phyloP scores from a whole-genome alignment of 345 rosid species.

The Populus nigra region DNA sequence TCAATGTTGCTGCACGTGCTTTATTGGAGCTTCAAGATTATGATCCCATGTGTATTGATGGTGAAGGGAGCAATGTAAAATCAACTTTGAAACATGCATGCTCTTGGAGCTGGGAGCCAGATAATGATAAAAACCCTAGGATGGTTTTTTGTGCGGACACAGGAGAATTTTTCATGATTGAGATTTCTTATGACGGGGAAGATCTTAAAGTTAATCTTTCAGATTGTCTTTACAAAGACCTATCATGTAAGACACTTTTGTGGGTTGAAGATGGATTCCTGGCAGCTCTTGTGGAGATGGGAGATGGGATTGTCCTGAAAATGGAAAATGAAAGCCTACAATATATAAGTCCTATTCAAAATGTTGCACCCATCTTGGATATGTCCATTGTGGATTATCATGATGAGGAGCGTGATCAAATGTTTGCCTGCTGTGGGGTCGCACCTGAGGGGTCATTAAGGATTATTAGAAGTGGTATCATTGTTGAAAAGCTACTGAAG shows the following conservation, averaged over 20 bases:
- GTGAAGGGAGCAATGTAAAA: slow-evolving; percentile 49
- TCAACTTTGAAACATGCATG: slow-evolving; percentile 56
- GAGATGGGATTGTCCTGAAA: slow-evolving; percentile 83
- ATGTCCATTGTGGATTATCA: slow-evolving; percentile 80
- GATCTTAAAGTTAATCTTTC: slow-evolving; percentile 57
- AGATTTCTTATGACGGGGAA: slow-evolving; percentile 48
- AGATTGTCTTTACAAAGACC: slow-evolving; percentile 77
- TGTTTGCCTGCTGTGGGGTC: slow-evolving; percentile 93
- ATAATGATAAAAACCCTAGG: slow-evolving; percentile 52
- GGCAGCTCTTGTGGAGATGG: slow-evolving; percentile 86
- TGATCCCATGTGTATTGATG: slow-evolving; percentile 97
- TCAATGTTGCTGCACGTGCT: slow-evolving; percentile 94
- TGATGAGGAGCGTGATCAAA: slow-evolving; percentile 86
- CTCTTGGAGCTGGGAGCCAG: slow-evolving; percentile 98
- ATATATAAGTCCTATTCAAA: slow-evolving; percentile 66
- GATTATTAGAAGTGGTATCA: slow-evolving; percentile 79
- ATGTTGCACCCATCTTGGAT: slow-evolving; percentile 88
- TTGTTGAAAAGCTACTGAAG: slow-evolving; percentile 75
- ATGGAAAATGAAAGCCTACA: slow-evolving; percentile 62
- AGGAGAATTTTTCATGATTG: slow-evolving; percentile 83
- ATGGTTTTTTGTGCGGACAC: slow-evolving; percentile 79
- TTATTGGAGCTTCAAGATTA: slow-evolving; percentile 83
- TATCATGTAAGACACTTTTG: slow-evolving; percentile 76
- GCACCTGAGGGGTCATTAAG: slow-evolving; percentile 97
- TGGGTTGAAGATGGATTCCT: slow-evolving; percentile 87